Evolutionary conservation across 257 asterid genomes (phyloP), one percentile per base, ranked within the genome.

Genomic region (Petunia axillaris): DNA sequence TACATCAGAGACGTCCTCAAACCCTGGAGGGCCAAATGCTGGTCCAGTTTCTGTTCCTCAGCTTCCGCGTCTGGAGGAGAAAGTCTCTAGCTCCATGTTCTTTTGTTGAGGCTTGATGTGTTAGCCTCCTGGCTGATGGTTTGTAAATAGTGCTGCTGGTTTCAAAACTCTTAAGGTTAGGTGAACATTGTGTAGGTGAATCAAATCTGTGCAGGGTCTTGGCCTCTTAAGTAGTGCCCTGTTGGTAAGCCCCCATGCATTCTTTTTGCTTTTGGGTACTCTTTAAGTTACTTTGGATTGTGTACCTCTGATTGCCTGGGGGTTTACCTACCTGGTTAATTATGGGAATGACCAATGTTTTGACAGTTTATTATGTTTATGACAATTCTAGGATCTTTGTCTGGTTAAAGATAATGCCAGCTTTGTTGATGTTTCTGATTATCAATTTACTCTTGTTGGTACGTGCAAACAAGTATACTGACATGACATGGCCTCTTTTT

Each of bases 1-100:
- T 4, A 84, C 91, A 3, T 95, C 99, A 0, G 99, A 95, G 87
- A 93, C 96, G 0, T 93, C 99, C 0, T 95, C 98, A 0, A 88
- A 94, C 87, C 97, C 80, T 76, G 93, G 94, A 10, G 99, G 95
- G 0, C 66, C 92, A 0, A 85, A 84, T 36, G 96, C 89, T 37
- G 90, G 85, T n/a, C 87, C 91, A 9, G 97, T 94, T 3, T 75
- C 97, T 0, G 95, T 92, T 2, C 92, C 91, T 0, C 95, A 90
- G n/a, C 85, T 95, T 90, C 99, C 99, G 0, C 86, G 83, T 82
- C 68, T 95, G 39, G 62, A 92, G 77, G 98, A 92, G 63, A 86
- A 57, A 2, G 98, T 95, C 3, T 86, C 93, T 25, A 90, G 88
- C 54, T 88, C 97, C 0, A 95, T 95, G 99, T 95, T 92, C 75